Percentiles rank a stretch among this genome's conserved stretches.
phyloP scores from a whole-genome alignment of 371 early-diverging fungal species.

The Mucor indicus region DNA sequence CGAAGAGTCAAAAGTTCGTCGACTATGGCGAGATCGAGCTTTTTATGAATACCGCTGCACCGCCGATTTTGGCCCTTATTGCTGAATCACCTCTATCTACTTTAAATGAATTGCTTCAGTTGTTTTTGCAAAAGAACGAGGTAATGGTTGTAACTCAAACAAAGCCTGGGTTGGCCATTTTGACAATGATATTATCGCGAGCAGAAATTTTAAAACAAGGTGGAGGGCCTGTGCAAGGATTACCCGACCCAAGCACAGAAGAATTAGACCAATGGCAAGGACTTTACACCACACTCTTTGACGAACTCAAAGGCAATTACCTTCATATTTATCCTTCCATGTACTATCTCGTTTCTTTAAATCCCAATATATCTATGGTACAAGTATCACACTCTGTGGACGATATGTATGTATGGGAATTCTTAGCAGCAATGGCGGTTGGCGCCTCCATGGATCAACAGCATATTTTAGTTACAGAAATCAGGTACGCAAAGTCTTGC shows the following conservation, averaged over 20 bases:
- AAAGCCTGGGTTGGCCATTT: conserved; percentile 82
- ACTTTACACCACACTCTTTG: conserved; percentile 76
- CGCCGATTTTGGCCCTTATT: conserved; percentile 75
- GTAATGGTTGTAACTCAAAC: conserved; percentile 78
- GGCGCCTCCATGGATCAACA: conserved; percentile 93
- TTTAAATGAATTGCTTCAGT: conserved; percentile 71
- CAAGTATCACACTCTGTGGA: conserved; percentile 53
- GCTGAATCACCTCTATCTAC: conserved; percentile 80
- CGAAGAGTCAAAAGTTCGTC: conserved; percentile 35
- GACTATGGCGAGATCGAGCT: conserved; percentile 68
- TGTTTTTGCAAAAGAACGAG: conserved; percentile 87
- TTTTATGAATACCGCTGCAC: conserved; percentile 84
- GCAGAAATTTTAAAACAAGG: conserved; percentile 87
- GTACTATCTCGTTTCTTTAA: conserved; percentile 41
- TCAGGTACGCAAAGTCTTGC: conserved; percentile 63
- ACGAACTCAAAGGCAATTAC: conserved; percentile 71
- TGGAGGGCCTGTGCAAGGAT: conserved; percentile 54
- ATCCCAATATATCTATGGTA: conserved; percentile 44
- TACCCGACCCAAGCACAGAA: conserved; percentile 55
- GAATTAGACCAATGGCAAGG: conserved; percentile 72
- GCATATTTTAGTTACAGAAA: conserved; percentile 86
- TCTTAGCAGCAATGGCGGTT: conserved; percentile 92
- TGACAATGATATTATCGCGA: conserved; percentile 88
- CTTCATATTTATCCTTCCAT: conserved; percentile 70
- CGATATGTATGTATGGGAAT: conserved; percentile 97